These are phyloP conservation scores for Neoarthrinium moseri DNA, from an alignment of 2,329 filamentous ascomycete genomes.

Conservation along the genomic window DNA sequence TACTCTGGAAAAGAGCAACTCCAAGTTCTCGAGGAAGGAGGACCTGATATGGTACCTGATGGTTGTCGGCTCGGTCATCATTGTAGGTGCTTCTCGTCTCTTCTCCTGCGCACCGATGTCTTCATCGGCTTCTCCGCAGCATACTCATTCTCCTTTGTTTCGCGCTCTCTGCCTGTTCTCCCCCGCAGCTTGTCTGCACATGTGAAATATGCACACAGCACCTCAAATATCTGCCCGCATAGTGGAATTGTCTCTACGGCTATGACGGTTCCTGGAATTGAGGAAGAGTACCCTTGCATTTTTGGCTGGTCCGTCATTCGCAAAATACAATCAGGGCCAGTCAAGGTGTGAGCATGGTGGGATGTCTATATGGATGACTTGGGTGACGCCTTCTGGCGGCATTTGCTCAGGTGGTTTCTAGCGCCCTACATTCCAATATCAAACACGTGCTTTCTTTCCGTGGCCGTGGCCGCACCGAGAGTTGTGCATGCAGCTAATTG, in stretches of 20 bases:
- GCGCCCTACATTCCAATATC: slow-evolving; percentile 56
- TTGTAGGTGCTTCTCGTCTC: slow-evolving; percentile 63
- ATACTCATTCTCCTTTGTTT: slow-evolving; percentile 9
- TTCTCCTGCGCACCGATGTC: no score
- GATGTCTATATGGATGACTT: slow-evolving; percentile 71
- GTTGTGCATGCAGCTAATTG: slow-evolving; percentile 21
- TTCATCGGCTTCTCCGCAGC: no score
- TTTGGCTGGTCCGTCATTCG: slow-evolving; percentile 62
- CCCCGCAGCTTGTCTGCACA: slow-evolving; percentile 35
- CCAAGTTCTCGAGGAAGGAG: slow-evolving; percentile 72
- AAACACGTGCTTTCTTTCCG: slow-evolving; percentile 13
- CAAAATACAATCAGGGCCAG: slow-evolving; percentile 57
- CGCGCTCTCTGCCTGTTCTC: slow-evolving; percentile 14
- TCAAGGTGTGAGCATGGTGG: slow-evolving; percentile 74
- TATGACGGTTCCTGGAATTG: slow-evolving; percentile 82
- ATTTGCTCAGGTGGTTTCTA: slow-evolving; percentile 58
- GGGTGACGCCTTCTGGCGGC: slow-evolving; percentile 52
- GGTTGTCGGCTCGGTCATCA: slow-evolving; percentile 68
- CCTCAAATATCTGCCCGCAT: slow-evolving; percentile 78
- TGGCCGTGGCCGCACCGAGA: no score
- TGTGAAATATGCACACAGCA: no score
- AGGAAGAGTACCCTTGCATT: slow-evolving; percentile 77
- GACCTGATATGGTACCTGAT: slow-evolving; percentile 79
- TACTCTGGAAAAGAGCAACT: slow-evolving; percentile 68
- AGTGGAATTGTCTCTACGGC: slow-evolving; percentile 61